Evolutionary conservation across 345 rosid species (phyloP).

Genomic region (Balakata baccata): DNA sequence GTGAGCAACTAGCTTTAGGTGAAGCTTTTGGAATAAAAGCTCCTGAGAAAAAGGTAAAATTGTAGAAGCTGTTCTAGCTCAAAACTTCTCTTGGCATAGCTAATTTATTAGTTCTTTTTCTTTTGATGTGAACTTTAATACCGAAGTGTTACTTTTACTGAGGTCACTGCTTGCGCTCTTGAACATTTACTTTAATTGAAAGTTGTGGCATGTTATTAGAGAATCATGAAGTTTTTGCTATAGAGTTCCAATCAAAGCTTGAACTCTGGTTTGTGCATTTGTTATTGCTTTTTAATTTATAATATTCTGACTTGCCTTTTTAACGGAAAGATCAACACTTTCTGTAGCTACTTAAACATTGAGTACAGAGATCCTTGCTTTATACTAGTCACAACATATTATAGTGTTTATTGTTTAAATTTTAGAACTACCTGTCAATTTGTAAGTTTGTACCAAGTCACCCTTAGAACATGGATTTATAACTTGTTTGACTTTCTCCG

Average conservation of each 20-base stretch:
- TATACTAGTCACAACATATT: background rate
- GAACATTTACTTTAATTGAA: background rate
- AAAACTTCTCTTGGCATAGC: background rate
- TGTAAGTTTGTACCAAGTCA: background rate
- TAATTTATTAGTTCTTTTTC: constrained; percentile 7
- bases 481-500: no score
- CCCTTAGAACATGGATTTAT: no score
- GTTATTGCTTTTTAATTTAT: background rate
- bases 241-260: background rate
- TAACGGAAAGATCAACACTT: background rate
- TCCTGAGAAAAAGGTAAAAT: constrained; percentile 75
- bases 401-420: background rate
- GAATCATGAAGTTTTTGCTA: background rate
- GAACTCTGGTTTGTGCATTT: constrained; percentile 1
- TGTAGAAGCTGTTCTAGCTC: background rate
- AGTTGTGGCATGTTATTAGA: background rate
- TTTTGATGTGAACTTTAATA: background rate
- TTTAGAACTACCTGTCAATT: background rate
- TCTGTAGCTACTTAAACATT: background rate
- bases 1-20: constrained; percentile 88
- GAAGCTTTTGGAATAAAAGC: constrained; percentile 90
- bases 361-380: background rate
- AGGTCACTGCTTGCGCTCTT: background rate
- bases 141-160: background rate
- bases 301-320: background rate